phyloP scores from a whole-genome alignment of 371 early-diverging fungal species.

The Mucor sp. region DNA sequence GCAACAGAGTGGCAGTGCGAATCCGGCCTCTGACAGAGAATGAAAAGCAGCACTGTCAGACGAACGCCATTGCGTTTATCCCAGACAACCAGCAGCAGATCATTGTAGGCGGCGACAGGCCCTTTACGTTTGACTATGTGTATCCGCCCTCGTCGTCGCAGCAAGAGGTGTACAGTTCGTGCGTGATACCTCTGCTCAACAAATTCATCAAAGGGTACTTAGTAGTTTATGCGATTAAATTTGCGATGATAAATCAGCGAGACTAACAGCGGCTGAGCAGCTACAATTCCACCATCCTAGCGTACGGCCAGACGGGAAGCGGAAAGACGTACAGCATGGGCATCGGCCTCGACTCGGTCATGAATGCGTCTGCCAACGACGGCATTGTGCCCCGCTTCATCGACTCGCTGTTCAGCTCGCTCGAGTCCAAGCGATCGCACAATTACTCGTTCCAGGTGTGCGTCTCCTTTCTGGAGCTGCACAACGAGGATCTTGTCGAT shows the following conservation, averaged over 20 bases:
- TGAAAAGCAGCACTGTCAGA: constrained; percentile 65
- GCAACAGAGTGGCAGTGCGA: constrained; percentile 70
- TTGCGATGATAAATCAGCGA: background rate
- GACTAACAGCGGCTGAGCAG: background rate
- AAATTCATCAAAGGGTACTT: constrained; percentile 87
- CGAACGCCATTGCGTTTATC: constrained; percentile 62
- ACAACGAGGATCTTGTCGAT: constrained; percentile 94
- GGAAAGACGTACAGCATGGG: constrained; percentile 65
- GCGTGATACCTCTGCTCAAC: constrained; percentile 73
- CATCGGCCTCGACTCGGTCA: constrained; percentile 42
- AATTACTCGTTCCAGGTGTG: constrained; percentile 59
- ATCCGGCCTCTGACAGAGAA: constrained; percentile 77
- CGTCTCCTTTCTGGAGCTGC: constrained; percentile 89
- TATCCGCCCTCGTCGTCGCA: constrained; percentile 78
- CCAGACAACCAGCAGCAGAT: constrained; percentile 64
- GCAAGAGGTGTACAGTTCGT: constrained; percentile 66
- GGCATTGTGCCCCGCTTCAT: constrained; percentile 93
- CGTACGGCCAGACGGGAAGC: constrained; percentile 48
- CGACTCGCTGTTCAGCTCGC: constrained; percentile 56
- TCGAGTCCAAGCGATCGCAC: constrained; percentile 39
- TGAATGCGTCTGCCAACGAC: constrained; percentile 20
- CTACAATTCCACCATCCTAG: background rate
- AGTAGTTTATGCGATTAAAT: background rate
- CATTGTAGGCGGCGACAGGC: constrained; percentile 58
- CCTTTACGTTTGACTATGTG: constrained; percentile 88